Base-by-base conservation (phyloP, 768 basidiomycete species). In the Trametopsis cervina region DNA sequence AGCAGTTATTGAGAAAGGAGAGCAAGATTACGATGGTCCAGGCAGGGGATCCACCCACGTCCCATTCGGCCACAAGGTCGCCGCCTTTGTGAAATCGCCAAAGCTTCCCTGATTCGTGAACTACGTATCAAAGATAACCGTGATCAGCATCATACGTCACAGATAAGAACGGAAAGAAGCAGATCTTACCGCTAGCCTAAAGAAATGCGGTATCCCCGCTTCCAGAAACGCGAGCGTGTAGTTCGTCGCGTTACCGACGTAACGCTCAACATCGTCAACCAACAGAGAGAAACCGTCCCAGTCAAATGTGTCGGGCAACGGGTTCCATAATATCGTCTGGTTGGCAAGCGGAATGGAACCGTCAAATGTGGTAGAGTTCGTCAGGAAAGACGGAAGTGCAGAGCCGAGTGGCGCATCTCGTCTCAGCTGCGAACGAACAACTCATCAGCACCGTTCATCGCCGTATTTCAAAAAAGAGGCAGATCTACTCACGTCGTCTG, bases 191-290 rank as follows among this genome's bases (percentile, higher is more conserved):
- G 85, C 89, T 48, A 87, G 71, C 56, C 89, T 73, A 65, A 91
- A 88, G 71, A 84, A 89, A 60, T 84, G 90, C 0, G 81, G 80
- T 11, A 90, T 55, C 17, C 69, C 70, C 1, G 70, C 59, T 43
- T 85, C 72, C 43, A 90, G 69, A 13, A 74, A 73, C 18, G 71
- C 73, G n/a, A 91, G 69, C 15, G 82, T 80, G 60, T 76, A 89
- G 57, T 87, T 87, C 41, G 87, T 67, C 3, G 78, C 80, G 12
- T 69, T 63, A 9, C 90, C 88, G n/a, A 72, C 62, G 58, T 85
- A 90, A 54, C 83, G 72, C 61, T 89, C 80, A 0, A 94, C 89
- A 55, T 93, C 91, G 59, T 93, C 88, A n/a, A 90, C 76, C 12
- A 93, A 70, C 21, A 93, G 73, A 0, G 78, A 69, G 58, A 89